phyloP scores from a whole-genome alignment of 805 yeast genomes.

The Kodamaea sagamina region DNA sequence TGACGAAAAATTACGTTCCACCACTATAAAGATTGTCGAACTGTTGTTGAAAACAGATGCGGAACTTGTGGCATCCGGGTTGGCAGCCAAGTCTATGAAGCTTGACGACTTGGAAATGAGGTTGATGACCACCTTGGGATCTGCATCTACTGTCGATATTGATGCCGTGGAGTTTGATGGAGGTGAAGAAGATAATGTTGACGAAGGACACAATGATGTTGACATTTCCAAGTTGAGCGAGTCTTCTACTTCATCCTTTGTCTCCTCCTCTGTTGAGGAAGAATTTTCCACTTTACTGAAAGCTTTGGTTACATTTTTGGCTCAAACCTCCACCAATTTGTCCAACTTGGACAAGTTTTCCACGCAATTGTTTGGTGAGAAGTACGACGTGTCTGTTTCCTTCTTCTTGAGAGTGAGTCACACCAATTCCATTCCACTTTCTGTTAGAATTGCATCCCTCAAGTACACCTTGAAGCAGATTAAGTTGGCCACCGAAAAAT shows the following conservation, averaged over 20 bases:
- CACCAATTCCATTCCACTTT: conserved; percentile 59
- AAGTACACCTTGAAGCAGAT: conserved; percentile 38
- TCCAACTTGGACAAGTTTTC: conserved; percentile 1
- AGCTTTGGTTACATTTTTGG: conserved; percentile 33
- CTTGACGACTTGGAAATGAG: conserved; percentile 51
- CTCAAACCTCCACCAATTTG: conserved; percentile 7
- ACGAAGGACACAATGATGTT: conserved; percentile 19
- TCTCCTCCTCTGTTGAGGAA: conserved; percentile 31
- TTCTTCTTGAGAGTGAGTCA: conserved; percentile 59
- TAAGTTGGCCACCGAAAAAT: conserved; percentile 30
- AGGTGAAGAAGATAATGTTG: conserved; percentile 19
- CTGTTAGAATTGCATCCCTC: conserved; percentile 54
- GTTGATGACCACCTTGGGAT: conserved; percentile 61
- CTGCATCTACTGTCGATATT: conserved; percentile 20
- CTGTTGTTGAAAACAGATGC: conserved; percentile 22
- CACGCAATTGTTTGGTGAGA: conserved; percentile 1
- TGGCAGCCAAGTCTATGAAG: conserved; percentile 21
- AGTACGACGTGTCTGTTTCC: conserved; percentile 48
- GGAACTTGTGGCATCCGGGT: conserved; percentile 22
- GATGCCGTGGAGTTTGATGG: conserved; percentile 33
- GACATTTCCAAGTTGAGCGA: background rate
- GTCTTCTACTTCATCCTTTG: conserved; percentile 32
- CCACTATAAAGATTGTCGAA: conserved; percentile 24
- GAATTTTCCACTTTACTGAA: conserved; percentile 47
- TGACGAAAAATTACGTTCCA: conserved; percentile 21